Base-by-base conservation (phyloP, 257 asterid species). In the Gentiana dahurica region DNA sequence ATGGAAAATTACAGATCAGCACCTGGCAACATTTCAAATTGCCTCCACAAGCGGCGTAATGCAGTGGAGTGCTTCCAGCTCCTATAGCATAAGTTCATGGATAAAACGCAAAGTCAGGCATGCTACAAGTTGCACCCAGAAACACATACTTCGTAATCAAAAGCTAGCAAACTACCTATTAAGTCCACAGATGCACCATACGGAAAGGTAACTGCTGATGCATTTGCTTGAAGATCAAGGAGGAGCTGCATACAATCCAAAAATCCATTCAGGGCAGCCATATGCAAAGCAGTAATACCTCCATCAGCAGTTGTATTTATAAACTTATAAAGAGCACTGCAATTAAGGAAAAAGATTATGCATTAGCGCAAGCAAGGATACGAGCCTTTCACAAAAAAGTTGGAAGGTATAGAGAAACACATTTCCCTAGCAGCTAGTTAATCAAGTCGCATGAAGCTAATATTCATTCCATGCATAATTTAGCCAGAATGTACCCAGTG, bases 21-120 rank as follows among this genome's bases (percentile, higher is more conserved):
- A 86, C 99, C 99, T 88, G 95, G 67, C 97, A 88, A 79, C 99
- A 88, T 70, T 92, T 89, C 45, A 92, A 69, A 68, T 92, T 89
- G 60, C 99, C 99, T 54, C 99, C 97, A 68, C 95, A 88, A 36
- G 99, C 97, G 71, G 99, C 99, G 71, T 92, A 92, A 63, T 92
- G 97, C 83, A 92, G 70, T 62, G 99, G 89, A 66, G 89, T 89
- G 81, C 99, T 92, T 69, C 99, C 99, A 38, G 97, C 91, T 51
- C 99, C 99, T 88, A 70, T 63, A 58, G 54, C 46, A 53, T 55
- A 5, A 60, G 38, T 7, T 15, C 53, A 55, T 36, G 50, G 32
- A 32, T 48, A 24, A 38, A 44, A 63, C 4, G 45, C 58, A 63
- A 63, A 36, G 13, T 34, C 45, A 60, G 36, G 62, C 64, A 41